Conservation (phyloP, 208 protist species). For the Acanthamoeba rhysodes region DNA sequence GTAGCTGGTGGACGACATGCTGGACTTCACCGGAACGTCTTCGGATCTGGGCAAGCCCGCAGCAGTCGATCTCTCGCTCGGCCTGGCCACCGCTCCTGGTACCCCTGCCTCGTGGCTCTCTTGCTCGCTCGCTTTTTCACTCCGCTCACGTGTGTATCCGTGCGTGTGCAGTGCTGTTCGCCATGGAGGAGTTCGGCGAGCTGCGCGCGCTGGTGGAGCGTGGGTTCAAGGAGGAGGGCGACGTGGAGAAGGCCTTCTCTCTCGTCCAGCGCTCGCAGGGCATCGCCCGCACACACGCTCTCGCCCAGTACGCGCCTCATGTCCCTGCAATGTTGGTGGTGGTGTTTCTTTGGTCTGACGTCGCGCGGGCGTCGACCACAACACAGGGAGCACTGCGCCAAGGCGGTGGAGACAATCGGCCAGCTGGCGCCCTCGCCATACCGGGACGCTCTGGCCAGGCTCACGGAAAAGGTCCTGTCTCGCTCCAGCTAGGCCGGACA, state of each 20-base stretch:
- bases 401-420: constrained; percentile 44
- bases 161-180: constrained; percentile 75
- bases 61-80: constrained; percentile 76
- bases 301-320: background rate
- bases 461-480: constrained; percentile 64
- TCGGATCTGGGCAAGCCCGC: constrained; percentile 81
- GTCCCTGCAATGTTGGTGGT: background rate
- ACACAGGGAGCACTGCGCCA: constrained; percentile 54
- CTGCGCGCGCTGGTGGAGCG: constrained; percentile 77
- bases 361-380: background rate
- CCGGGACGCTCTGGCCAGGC: constrained; percentile 58
- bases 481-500: background rate
- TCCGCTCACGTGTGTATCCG: background rate
- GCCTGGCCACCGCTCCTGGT: constrained; percentile 83
- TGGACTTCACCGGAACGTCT: constrained; percentile 92
- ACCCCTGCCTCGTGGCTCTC: constrained; percentile 12
- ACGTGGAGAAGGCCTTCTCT: constrained; percentile 76
- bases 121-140: background rate
- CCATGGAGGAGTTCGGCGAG: constrained; percentile 80
- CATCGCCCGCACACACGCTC: constrained; percentile 23
- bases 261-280: constrained; percentile 59
- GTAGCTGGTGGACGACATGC: constrained; percentile 95
- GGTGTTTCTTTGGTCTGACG: background rate
- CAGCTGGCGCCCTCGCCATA: constrained; percentile 59
- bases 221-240: constrained; percentile 79